These are phyloP conservation scores for Coprinopsis sp. DNA, from an alignment of 768 basidiomycete genomes.

Conservation along the genomic window DNA sequence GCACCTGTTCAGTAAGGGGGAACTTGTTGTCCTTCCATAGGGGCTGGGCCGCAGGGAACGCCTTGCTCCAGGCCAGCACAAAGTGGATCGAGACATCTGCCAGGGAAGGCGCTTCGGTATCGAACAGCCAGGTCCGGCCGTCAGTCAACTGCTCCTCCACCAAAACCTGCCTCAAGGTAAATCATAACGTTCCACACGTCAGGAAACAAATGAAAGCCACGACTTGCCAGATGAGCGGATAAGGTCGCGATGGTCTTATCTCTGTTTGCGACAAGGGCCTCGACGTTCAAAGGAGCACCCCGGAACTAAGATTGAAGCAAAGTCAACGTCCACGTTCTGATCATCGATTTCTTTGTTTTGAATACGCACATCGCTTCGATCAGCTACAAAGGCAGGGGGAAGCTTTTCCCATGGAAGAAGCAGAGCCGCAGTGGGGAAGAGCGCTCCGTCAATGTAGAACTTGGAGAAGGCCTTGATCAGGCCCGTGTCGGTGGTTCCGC, in stretches of 20 bases:
- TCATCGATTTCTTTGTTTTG: background rate
- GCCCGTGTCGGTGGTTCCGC: conserved; percentile 38
- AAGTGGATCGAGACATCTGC: conserved; percentile 53
- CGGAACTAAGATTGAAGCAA: conserved; percentile 21
- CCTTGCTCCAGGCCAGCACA: conserved; percentile 39
- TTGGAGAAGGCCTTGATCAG: conserved; percentile 44
- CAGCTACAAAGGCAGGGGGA: conserved; percentile 41
- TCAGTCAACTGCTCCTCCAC: conserved; percentile 45
- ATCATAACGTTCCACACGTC: background rate
- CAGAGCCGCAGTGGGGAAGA: conserved; percentile 38
- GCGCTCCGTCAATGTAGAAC: conserved; percentile 38
- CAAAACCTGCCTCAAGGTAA: conserved; percentile 19
- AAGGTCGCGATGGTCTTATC: conserved; percentile 33
- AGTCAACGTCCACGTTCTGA: background rate
- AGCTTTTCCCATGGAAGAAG: conserved; percentile 47
- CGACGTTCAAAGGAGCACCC: conserved; percentile 34
- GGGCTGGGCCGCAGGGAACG: conserved; percentile 29
- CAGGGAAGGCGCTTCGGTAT: conserved; percentile 46
- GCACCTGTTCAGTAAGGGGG: conserved; percentile 39
- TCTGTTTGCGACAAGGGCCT: conserved; percentile 29
- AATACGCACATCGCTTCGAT: conserved; percentile 40
- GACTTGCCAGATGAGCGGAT: conserved; percentile 43
- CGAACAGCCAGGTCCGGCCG: conserved; percentile 53
- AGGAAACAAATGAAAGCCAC: background rate
- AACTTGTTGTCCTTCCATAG: conserved; percentile 35